Base-by-base conservation (phyloP, 2,329 filamentous ascomycete species). In the Aspergillus fructus region DNA sequence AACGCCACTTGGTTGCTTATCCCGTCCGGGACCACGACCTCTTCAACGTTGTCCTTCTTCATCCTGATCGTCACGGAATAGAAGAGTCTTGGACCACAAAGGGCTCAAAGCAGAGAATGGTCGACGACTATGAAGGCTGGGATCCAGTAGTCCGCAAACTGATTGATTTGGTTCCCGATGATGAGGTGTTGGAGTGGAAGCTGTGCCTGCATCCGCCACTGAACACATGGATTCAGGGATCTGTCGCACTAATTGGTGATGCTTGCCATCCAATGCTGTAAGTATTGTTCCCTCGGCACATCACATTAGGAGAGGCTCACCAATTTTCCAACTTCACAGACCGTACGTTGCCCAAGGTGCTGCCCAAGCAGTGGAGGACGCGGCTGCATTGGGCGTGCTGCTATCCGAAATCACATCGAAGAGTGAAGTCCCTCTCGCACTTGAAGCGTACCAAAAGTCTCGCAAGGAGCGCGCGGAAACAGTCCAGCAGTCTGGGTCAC, bases 1-100 rank as follows among this genome's bases (percentile, higher is more conserved):
- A 84, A 64, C 82, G 88, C 1, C 90, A 93, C 72, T 89, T 91
- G 71, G 90, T 93, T 64, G 88, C 88, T 0, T 93, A 93, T 70
- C 86, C 89, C 0, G 86, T 93, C 43, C 81, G 84, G 60, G 83
- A 81, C 67, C 85, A 90, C 66, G 80, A 79, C 37, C 81, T 87
- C 64, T 88, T 87, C 75, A 88, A 88, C 72, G 74, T 88, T 34
- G 85, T 85, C 12, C 81, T 84, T 11, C 78, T 83, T 30, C 85
- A 88, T 69, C 85, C 85, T 3, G 85, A 88, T 65, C 75, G 73
- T 61, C 82, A 85, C 68, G 86, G 85, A 55, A 83, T 85, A 12
- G 78, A 79, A 9, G 83, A 85, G 39, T 86, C 83, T 0, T 89
- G 87, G 78, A 88, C 85, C 0, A 88, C 84, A 7, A 81, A 79